Base-by-base conservation (phyloP, 768 basidiomycete species). In the Dentipellis sp. region DNA sequence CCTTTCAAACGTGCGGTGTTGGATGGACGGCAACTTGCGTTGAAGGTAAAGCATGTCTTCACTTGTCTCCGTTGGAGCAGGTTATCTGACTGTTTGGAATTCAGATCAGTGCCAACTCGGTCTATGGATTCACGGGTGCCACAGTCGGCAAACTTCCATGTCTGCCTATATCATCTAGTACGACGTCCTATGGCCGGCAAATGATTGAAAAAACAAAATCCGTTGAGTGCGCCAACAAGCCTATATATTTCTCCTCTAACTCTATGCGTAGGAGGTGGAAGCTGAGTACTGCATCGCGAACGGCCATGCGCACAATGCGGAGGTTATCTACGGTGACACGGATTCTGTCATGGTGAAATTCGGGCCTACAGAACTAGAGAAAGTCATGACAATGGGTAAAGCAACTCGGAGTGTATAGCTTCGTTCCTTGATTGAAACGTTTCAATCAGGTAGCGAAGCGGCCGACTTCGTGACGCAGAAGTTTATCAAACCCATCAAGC, bases 281-380 rank as follows among this genome's bases (percentile, higher is more conserved):
- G 79, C 82, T 0, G 83, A 92, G 63, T 97, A 92, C 67, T 88
- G 78, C 50, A 75, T 87, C 11, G 84, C 82, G 11, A 97, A 97
- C 64, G 94, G 94, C 0, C 85, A 88, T 65, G 69, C 80, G 17
- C 82, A 94, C 65, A 84, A 97, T 58, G 94, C 97, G 2, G 83
- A 91, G 64, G 91, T 99, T 66, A 91, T 99, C 60, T 99, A 99
- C 61, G 97, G 97, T 61, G 97, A 99, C 69, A 98, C 97, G 2
- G 97, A 99, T 73, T 99, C 97, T 0, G 94, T 99, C 66, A 99
- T 98, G 97, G 90, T 98, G 50, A 86, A 82, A 62, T 99, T 99
- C 59, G 97, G 97, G 4, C 91, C 91, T 46, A 83, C 79, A 4
- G 94, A 99, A 64, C 74, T 99, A 34, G 75, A 78, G 42, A 78